phyloP scores from a whole-genome alignment of 306 rosid species.

The Prinsepia uniflora region DNA sequence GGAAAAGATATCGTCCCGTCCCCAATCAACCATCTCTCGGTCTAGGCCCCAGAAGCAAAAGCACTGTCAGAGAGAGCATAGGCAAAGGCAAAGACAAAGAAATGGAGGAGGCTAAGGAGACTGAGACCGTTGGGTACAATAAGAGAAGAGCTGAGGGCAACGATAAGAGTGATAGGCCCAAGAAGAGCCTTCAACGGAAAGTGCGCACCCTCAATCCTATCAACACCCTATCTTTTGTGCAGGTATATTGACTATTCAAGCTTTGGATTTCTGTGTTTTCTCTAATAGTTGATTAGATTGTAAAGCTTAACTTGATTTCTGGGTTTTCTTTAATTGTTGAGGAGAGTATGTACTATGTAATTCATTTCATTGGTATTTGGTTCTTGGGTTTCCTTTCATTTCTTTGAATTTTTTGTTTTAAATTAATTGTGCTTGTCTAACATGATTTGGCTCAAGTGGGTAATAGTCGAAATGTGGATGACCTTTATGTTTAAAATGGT shows the following conservation, averaged over 20 bases:
- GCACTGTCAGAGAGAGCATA: slow-evolving; percentile 17
- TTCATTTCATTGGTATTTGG: neutral
- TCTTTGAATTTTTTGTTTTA: neutral
- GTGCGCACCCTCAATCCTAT: slow-evolving; percentile 60
- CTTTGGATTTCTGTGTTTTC: neutral
- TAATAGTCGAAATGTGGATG: neutral
- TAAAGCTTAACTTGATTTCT: neutral
- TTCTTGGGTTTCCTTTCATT: neutral
- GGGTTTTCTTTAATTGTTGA: neutral
- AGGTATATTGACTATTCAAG: slow-evolving; percentile 34
- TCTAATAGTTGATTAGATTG: neutral
- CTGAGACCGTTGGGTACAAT: slow-evolving; percentile 44
- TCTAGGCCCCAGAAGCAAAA: slow-evolving; percentile 34
- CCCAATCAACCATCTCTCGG: slow-evolving; percentile 23
- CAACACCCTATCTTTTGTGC: slow-evolving; percentile 67
- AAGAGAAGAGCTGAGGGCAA: slow-evolving; percentile 74
- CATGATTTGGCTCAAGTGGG: neutral
- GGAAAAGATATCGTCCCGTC: slow-evolving; percentile 37
- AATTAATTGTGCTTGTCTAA: neutral
- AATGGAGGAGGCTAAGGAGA: slow-evolving; percentile 37
- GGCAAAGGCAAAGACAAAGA: slow-evolving; percentile 9
- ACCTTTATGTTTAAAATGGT: neutral
- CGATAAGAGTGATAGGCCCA: slow-evolving; percentile 44
- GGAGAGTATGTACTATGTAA: neutral
- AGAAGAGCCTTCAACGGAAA: slow-evolving; percentile 54